These are phyloP conservation scores for Neofusicoccum ribis DNA, from an alignment of 2,329 filamentous ascomycete genomes.

Conservation along the genomic window DNA sequence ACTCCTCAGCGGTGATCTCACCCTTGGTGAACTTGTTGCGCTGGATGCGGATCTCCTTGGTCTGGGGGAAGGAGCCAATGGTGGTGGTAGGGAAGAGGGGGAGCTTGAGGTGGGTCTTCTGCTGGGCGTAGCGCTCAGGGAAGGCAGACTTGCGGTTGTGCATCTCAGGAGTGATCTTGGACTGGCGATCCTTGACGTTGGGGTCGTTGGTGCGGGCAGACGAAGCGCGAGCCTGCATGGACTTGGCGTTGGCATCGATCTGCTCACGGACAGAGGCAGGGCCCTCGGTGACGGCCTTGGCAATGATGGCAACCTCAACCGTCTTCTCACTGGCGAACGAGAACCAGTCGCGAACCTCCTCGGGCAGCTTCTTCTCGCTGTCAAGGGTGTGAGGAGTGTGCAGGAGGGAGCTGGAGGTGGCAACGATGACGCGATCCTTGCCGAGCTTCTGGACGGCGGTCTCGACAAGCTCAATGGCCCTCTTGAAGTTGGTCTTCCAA, in stretches of 20 bases:
- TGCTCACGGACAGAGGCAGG: slow-evolving; percentile 81
- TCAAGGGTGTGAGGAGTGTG: slow-evolving; percentile 98
- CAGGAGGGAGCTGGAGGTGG: slow-evolving; percentile 95
- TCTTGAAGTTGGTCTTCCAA: slow-evolving; percentile 99
- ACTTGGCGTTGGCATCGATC: slow-evolving; percentile 96
- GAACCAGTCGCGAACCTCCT: slow-evolving; percentile 97
- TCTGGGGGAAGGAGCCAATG: slow-evolving; percentile 99
- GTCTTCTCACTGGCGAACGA: slow-evolving; percentile 97
- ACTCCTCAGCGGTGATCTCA: slow-evolving; percentile 87
- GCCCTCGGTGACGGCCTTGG: slow-evolving; percentile 94
- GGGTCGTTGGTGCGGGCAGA: slow-evolving; percentile 97
- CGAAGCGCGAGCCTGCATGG: slow-evolving; percentile 83
- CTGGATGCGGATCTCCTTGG: slow-evolving; percentile 94
- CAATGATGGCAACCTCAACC: slow-evolving; percentile 83
- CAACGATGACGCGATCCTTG: slow-evolving; percentile 95
- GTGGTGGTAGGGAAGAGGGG: slow-evolving; percentile 98
- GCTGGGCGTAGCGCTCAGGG: slow-evolving; percentile 77
- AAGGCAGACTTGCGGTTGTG: slow-evolving; percentile 94
- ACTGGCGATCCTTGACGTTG: slow-evolving; percentile 93
- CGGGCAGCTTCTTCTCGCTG: slow-evolving; percentile 96
- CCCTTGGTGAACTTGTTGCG: slow-evolving; percentile 99
- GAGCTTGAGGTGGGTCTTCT: slow-evolving; percentile 90
- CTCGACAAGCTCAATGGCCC: slow-evolving; percentile 88
- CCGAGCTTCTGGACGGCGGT: slow-evolving; percentile 90
- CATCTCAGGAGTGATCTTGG: slow-evolving; percentile 77